phyloP scores from a whole-genome alignment of 306 rosid species.

The Vigna radiata region DNA sequence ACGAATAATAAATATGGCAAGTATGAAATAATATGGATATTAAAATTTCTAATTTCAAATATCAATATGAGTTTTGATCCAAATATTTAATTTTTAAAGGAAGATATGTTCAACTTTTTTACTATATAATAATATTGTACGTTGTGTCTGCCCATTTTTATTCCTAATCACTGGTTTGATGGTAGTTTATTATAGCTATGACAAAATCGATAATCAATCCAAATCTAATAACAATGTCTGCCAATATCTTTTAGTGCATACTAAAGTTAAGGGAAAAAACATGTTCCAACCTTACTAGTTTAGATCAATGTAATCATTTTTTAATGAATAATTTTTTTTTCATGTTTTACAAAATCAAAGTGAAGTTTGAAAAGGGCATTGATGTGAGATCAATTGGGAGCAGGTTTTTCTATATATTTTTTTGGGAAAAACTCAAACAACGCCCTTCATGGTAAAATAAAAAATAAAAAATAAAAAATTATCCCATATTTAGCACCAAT shows the following conservation, averaged over 20 bases:
- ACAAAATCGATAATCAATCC: not conserved
- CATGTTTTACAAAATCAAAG: not conserved
- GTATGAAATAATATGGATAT: not conserved
- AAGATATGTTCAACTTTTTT: not conserved
- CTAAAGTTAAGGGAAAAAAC: constrained; percentile 1
- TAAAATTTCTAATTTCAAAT: no score
- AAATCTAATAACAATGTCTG: not conserved
- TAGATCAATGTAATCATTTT: not conserved
- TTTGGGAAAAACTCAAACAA: not conserved
- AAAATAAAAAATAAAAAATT: no score
- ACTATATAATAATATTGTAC: no score
- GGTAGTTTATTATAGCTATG: not conserved
- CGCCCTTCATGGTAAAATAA: no score
- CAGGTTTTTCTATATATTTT: not conserved
- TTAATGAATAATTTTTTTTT: not conserved
- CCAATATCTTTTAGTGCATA: not conserved
- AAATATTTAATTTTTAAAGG: no score
- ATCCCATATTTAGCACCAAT: no score
- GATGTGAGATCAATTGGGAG: not conserved
- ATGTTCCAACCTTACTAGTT: not conserved
- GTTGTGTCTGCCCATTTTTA: not conserved
- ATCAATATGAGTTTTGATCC: no score
- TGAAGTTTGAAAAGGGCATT: not conserved
- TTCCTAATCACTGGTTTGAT: not conserved
- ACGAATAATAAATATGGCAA: no score